phyloP scores from a whole-genome alignment of 768 basidiomycete genomes.

The Amanita muscaria region DNA sequence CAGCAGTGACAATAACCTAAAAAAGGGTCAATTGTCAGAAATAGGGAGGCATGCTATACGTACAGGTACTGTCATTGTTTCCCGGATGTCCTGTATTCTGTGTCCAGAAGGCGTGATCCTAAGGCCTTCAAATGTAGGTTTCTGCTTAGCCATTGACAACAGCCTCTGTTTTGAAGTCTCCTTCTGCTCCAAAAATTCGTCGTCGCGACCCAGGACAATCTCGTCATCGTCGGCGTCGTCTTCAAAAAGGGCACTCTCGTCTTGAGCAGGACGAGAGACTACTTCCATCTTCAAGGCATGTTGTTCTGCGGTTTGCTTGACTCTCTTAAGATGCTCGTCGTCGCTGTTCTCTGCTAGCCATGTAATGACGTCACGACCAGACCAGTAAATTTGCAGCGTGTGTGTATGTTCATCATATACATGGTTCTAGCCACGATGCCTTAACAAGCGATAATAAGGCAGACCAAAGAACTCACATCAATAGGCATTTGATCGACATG shows the following conservation, averaged over 20 bases:
- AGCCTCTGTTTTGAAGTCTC: slow-evolving; percentile 72
- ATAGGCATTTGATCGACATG: slow-evolving; percentile 99
- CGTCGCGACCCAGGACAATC: slow-evolving; percentile 62
- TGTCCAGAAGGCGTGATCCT: slow-evolving; percentile 69
- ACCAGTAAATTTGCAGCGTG: slow-evolving; percentile 94
- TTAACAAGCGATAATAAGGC: slow-evolving; percentile 13
- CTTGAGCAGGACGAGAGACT: slow-evolving; percentile 73
- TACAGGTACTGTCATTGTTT: slow-evolving; percentile 90
- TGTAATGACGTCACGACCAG: slow-evolving; percentile 83
- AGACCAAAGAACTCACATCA: slow-evolving; percentile 48
- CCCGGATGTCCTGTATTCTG: slow-evolving; percentile 90
- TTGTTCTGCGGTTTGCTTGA: slow-evolving; percentile 87
- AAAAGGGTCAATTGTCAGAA: slow-evolving; percentile 8
- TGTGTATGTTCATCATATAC: slow-evolving; percentile 94
- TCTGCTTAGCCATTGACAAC: slow-evolving; percentile 65
- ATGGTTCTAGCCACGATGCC: slow-evolving; percentile 53
- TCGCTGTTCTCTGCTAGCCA: slow-evolving; percentile 95
- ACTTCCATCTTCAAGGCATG: slow-evolving; percentile 91
- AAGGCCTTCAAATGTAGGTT: slow-evolving; percentile 80
- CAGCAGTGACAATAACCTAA: slow-evolving; percentile 90
- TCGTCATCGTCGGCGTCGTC: slow-evolving; percentile 81
- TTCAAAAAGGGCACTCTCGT: slow-evolving; percentile 83
- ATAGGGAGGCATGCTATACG: slow-evolving; percentile 20
- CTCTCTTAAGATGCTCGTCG: slow-evolving; percentile 91
- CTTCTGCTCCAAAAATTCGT: slow-evolving; percentile 26